phyloP scores from a whole-genome alignment of 2,329 filamentous ascomycete genomes.

The Fusarium lyarnte region DNA sequence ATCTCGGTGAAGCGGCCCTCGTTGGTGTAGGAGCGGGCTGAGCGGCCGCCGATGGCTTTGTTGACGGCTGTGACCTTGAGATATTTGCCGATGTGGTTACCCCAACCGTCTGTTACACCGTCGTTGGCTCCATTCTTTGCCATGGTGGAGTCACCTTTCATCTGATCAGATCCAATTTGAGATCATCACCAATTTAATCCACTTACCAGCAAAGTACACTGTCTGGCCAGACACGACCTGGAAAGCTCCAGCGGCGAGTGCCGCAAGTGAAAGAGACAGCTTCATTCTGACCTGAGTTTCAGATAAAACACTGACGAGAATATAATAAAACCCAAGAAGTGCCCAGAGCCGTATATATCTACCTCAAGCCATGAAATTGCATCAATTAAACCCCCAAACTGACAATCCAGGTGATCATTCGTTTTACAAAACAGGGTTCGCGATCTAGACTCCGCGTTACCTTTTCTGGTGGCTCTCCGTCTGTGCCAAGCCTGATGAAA shows the following conservation, averaged over 20 bases:
- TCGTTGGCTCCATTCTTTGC: constrained; percentile 56
- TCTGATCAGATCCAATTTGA: background rate
- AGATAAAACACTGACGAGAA: background rate
- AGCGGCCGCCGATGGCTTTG: constrained; percentile 72
- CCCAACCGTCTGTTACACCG: constrained; percentile 66
- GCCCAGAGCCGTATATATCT: constrained; percentile 14
- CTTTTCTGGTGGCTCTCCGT: constrained; percentile 10
- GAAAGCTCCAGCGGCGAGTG: constrained; percentile 29
- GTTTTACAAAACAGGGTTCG: constrained; percentile 12
- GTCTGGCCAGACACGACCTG: constrained; percentile 19
- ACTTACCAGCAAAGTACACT: constrained; percentile 58
- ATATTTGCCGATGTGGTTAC: constrained; percentile 65
- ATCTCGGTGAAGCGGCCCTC: constrained; percentile 72
- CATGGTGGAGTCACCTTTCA: constrained; percentile 67
- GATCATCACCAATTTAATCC: too few relatives aligned
- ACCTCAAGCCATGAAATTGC: background rate
- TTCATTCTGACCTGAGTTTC: constrained; percentile 32
- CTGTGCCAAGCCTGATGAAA: background rate
- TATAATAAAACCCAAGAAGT: background rate
- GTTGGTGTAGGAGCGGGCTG: constrained; percentile 71
- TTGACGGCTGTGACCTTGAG: constrained; percentile 62
- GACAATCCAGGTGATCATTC: constrained; percentile 1
- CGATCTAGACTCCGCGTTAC: constrained; percentile 23
- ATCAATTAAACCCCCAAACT: background rate
- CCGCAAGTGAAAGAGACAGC: constrained; percentile 25